Evolutionary conservation across 2,329 filamentous ascomycete genomes (phyloP).

Genomic region (Cadophora luteo-olivacea): DNA sequence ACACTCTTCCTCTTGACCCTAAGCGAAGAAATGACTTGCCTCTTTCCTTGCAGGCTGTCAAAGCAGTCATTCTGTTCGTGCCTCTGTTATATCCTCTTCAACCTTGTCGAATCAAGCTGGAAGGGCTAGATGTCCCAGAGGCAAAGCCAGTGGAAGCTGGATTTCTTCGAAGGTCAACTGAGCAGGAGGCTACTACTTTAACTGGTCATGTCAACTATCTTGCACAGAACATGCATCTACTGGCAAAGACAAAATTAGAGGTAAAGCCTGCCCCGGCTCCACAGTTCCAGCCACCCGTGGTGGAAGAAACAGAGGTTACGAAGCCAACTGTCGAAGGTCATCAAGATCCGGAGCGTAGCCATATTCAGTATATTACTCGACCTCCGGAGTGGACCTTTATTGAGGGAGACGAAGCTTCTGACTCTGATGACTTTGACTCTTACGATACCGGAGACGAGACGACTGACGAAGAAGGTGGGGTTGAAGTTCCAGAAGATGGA

Average conservation of each 20-base stretch:
- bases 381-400: slow-evolving; percentile 74
- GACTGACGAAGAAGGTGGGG: slow-evolving; percentile 51
- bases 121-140: slow-evolving; percentile 64
- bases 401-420: slow-evolving; percentile 53
- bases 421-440: slow-evolving; percentile 54
- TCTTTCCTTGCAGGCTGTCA: slow-evolving; percentile 63
- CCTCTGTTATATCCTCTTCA: slow-evolving; percentile 76
- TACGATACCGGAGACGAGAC: slow-evolving; percentile 45
- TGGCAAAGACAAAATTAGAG: slow-evolving; percentile 62
- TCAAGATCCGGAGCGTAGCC: slow-evolving; percentile 57
- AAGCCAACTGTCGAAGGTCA: slow-evolving; percentile 34
- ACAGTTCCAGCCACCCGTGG: background rate
- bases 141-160: slow-evolving; percentile 68
- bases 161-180: slow-evolving; percentile 64
- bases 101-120: slow-evolving; percentile 68
- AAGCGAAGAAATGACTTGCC: slow-evolving; percentile 67
- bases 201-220: slow-evolving; percentile 80
- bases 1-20: slow-evolving; percentile 73
- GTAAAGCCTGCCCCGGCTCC: slow-evolving; percentile 23
- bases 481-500: slow-evolving; percentile 45
- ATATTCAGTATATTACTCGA: slow-evolving; percentile 74
- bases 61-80: slow-evolving; percentile 71
- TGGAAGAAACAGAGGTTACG: slow-evolving; percentile 23
- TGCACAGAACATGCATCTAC: slow-evolving; percentile 70
- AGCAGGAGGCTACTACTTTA: slow-evolving; percentile 65